A percentile compares a stretch with the other conserved stretches of the same genome.
These are phyloP conservation scores for Solanum lignicaule DNA, from an alignment of 257 asterid genomes.

Conservation along the genomic window DNA sequence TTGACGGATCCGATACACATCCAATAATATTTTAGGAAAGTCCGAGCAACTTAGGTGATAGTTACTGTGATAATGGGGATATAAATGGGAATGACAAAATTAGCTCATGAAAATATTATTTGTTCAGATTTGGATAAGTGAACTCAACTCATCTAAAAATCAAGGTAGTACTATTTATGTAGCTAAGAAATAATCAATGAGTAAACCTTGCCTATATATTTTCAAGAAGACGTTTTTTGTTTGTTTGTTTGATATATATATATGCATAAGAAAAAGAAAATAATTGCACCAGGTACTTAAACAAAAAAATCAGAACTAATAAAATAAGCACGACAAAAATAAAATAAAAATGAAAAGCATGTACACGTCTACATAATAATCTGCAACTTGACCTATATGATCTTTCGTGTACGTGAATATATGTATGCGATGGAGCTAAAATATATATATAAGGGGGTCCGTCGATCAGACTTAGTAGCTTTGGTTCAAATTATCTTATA, in stretches of 20 bases:
- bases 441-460: not conserved
- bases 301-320: not conserved
- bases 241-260: not conserved
- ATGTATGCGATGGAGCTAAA: not conserved
- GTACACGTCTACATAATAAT: not conserved
- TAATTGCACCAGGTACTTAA: not conserved
- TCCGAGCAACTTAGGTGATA: accelerated
- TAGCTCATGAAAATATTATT: not conserved
- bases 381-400: not conserved
- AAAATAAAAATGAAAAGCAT: not conserved
- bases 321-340: not conserved
- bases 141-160: not conserved
- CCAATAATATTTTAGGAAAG: too few species aligned
- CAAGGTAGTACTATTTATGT: too few species aligned
- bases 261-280: too few species aligned
- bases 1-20: accelerated
- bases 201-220: not conserved
- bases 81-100: not conserved
- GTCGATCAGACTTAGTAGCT: not conserved
- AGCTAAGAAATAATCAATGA: not conserved
- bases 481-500: not conserved
- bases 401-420: not conserved
- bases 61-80: not conserved
- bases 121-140: not conserved
- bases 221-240: too few species aligned